Evolutionary conservation across 2,329 filamentous ascomycete genomes (phyloP).

Genomic region (Myriosclerotinia curreyana): DNA sequence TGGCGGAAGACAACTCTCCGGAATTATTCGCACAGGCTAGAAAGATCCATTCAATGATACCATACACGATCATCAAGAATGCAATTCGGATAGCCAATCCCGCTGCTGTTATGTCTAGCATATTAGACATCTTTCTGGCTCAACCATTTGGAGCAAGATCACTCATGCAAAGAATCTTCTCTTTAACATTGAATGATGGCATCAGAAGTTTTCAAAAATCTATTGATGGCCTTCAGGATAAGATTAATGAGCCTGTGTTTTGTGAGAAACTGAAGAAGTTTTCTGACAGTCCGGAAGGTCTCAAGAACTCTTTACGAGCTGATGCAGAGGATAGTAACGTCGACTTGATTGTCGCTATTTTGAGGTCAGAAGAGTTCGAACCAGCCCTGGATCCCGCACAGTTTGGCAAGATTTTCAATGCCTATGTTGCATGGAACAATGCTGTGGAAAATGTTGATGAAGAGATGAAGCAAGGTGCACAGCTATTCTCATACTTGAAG

Average conservation of each 20-base stretch:
- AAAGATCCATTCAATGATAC: constrained; percentile 89
- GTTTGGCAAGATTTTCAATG: constrained; percentile 83
- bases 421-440: constrained; percentile 93
- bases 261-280: constrained; percentile 80
- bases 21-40: constrained; percentile 93
- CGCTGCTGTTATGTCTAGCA: constrained; percentile 92
- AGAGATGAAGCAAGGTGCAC: constrained; percentile 82
- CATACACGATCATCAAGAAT: constrained; percentile 91
- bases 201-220: constrained; percentile 82
- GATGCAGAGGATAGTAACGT: constrained; percentile 72
- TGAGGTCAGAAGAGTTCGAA: constrained; percentile 73
- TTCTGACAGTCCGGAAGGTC: constrained; percentile 67
- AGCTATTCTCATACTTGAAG: constrained; percentile 92
- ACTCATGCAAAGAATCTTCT: constrained; percentile 90
- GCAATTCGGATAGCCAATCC: constrained; percentile 96
- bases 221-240: constrained; percentile 72
- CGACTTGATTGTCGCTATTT: constrained; percentile 80
- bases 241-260: constrained; percentile 78
- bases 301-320: constrained; percentile 70
- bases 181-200: constrained; percentile 84
- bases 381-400: constrained; percentile 71
- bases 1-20: constrained; percentile 96
- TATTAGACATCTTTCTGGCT: constrained; percentile 91
- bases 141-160: constrained; percentile 91
- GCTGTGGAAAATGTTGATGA: constrained; percentile 88